phyloP scores from a whole-genome alignment of 805 yeast genomes.

The Kuraishia piskuri region DNA sequence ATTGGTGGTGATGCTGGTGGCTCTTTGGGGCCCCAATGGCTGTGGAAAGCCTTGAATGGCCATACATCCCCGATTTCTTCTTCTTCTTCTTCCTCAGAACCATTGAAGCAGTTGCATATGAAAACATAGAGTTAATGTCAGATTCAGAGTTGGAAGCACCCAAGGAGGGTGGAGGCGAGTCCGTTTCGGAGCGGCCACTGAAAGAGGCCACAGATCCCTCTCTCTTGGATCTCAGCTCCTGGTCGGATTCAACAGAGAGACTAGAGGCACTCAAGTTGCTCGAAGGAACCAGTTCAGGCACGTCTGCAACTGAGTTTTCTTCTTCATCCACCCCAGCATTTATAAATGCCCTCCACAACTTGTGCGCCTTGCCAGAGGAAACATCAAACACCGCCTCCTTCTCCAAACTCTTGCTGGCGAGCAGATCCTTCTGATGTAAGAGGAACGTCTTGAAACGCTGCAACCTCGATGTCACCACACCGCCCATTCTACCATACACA shows the following conservation, averaged over 20 bases:
- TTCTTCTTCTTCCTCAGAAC: background rate
- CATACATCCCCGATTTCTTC: background rate
- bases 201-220: background rate
- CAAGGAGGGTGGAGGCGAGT: background rate
- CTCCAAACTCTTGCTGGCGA: slow-evolving; percentile 17
- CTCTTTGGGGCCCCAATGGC: no score
- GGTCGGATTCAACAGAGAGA: background rate
- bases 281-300: background rate
- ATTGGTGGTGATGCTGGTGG: background rate
- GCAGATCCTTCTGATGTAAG: slow-evolving; percentile 17
- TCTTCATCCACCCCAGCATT: background rate
- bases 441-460: slow-evolving; percentile 24
- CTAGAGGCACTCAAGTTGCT: background rate
- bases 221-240: slow-evolving; percentile 13
- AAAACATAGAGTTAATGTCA: background rate
- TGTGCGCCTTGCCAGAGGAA: slow-evolving; percentile 19
- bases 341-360: slow-evolving; percentile 13
- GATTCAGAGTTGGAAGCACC: background rate
- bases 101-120: background rate
- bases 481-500: slow-evolving; percentile 16
- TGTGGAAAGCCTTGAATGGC: background rate
- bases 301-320: background rate
- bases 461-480: slow-evolving; percentile 19
- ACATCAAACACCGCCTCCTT: slow-evolving; percentile 14
- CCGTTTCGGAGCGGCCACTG: background rate